Conservation (phyloP, 1,139 yeast genomes). For the Sugiyamaella paludigena region DNA sequence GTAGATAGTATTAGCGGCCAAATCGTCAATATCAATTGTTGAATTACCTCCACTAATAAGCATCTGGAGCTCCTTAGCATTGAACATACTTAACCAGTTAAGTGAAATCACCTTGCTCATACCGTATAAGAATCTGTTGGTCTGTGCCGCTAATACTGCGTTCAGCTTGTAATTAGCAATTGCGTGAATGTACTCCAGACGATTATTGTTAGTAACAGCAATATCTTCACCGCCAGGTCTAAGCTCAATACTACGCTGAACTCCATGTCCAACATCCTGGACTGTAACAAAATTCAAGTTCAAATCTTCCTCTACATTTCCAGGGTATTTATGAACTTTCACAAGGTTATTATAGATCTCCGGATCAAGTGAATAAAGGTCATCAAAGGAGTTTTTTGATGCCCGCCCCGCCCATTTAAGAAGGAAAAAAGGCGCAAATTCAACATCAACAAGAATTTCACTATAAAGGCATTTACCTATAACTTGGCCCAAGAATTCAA, state of each 20-base stretch:
- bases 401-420: slow-evolving; percentile 59
- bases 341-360: slow-evolving; percentile 65
- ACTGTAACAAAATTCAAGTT: slow-evolving; percentile 66
- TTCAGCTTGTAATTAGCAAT: slow-evolving; percentile 79
- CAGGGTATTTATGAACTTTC: slow-evolving; percentile 56
- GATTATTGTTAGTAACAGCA: slow-evolving; percentile 59
- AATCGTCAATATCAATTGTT: slow-evolving; percentile 68
- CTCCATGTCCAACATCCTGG: slow-evolving; percentile 43
- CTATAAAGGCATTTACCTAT: slow-evolving; percentile 92
- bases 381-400: slow-evolving; percentile 65
- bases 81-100: slow-evolving; percentile 81
- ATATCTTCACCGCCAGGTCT: slow-evolving; percentile 56
- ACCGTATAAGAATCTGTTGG: slow-evolving; percentile 68
- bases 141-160: slow-evolving; percentile 55
- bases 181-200: slow-evolving; percentile 71
- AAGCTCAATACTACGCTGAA: slow-evolving; percentile 51
- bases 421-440: slow-evolving; percentile 84
- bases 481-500: slow-evolving; percentile 71
- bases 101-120: slow-evolving; percentile 64
- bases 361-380: slow-evolving; percentile 66
- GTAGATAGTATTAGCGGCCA: slow-evolving; percentile 59
- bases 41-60: slow-evolving; percentile 78
- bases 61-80: slow-evolving; percentile 77
- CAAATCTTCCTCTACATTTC: slow-evolving; percentile 55
- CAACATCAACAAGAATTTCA: slow-evolving; percentile 72